phyloP scores from a whole-genome alignment of 169 alveolate genomes.

The Eimeria falciformis region DNA sequence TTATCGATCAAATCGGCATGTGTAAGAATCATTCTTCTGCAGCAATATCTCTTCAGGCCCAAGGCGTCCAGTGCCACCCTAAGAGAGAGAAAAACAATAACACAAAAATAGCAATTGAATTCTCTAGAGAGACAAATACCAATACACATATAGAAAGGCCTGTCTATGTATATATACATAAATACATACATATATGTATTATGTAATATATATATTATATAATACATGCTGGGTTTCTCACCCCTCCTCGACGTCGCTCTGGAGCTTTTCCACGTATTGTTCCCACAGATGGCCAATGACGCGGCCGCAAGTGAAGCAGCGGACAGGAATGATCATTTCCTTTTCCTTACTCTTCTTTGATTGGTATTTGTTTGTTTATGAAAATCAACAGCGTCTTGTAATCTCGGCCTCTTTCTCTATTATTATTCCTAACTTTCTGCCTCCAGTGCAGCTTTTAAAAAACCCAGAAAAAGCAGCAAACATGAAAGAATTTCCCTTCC shows the following conservation, averaged over 20 bases:
- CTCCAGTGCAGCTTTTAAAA: too few species aligned
- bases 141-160: not conserved
- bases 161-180: not conserved
- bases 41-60: slow-evolving; percentile 93
- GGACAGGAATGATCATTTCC: slow-evolving; percentile 98
- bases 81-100: too few species aligned
- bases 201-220: too few species aligned
- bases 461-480: too few species aligned
- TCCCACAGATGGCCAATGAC: slow-evolving; percentile 99
- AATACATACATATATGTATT: too few species aligned
- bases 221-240: too few species aligned
- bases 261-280: slow-evolving; percentile 93
- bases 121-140: too few species aligned
- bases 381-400: too few species aligned
- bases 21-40: slow-evolving; percentile 97
- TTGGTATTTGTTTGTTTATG: not conserved
- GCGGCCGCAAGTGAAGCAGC: slow-evolving; percentile 99
- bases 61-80: slow-evolving; percentile 96
- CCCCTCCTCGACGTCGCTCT: slow-evolving; percentile 93
- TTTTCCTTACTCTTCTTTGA: not conserved
- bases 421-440: too few species aligned
- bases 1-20: slow-evolving; percentile 99
- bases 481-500: too few species aligned
- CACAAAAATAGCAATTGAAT: too few species aligned
- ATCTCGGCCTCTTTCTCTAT: too few species aligned